Conservation (phyloP, 345 rosid genomes). For the Viola odorata region DNA sequence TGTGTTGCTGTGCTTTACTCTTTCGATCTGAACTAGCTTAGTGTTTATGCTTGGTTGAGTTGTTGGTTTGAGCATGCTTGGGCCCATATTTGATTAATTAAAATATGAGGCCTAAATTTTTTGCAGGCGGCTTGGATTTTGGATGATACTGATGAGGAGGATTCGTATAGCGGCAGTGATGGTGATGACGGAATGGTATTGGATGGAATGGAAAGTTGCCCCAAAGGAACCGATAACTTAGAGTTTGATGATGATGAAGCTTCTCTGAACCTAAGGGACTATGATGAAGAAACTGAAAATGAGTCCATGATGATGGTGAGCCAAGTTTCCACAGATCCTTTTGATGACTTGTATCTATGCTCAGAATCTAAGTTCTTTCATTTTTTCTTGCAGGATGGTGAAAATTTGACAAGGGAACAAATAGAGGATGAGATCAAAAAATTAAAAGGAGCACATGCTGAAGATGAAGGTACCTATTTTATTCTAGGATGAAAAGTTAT, state of each 20-base stretch:
- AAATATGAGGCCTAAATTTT: background rate
- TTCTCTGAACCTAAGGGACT: conserved; percentile 51
- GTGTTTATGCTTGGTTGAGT: background rate
- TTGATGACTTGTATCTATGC: background rate
- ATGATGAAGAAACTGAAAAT: conserved; percentile 75
- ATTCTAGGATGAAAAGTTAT: background rate
- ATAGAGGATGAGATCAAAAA: conserved; percentile 69
- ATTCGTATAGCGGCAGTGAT: conserved; percentile 40
- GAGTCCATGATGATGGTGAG: conserved; percentile 76
- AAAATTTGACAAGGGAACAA: conserved; percentile 72
- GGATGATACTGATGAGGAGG: conserved; percentile 66
- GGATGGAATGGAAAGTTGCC: conserved; percentile 52
- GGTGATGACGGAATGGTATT: conserved; percentile 65
- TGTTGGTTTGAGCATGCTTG: background rate
- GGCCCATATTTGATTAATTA: background rate
- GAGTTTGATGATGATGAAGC: conserved; percentile 64
- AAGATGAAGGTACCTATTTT: conserved; percentile 69
- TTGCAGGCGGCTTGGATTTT: conserved; percentile 96
- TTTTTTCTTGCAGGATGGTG: conserved; percentile 59
- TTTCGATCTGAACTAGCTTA: background rate
- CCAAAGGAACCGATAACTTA: conserved; percentile 29
- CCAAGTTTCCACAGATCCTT: background rate
- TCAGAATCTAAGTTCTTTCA: conserved; percentile 2
- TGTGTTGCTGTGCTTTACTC: background rate
- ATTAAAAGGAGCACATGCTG: conserved; percentile 83